Conservation (phyloP, 352 stramenopile genomes). For the Phytophthora cactorum region DNA sequence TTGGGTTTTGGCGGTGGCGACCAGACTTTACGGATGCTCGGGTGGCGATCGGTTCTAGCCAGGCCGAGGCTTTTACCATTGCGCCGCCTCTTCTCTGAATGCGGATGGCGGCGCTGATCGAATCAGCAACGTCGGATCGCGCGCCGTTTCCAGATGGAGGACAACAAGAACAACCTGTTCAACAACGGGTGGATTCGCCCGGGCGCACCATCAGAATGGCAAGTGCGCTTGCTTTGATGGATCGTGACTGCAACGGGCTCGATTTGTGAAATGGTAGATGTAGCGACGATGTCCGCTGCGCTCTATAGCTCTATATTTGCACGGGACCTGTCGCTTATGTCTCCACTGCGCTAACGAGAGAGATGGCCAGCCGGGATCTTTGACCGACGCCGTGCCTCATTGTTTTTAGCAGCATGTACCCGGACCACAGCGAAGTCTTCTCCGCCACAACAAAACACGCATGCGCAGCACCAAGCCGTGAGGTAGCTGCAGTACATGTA, state of each 20-base stretch:
- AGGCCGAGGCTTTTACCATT: slow-evolving; percentile 15
- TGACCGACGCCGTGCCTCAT: too few species aligned
- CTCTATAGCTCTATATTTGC: background rate
- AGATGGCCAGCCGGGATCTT: too few species aligned
- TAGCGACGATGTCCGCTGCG: background rate
- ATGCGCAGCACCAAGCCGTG: too few species aligned
- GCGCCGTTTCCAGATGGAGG: slow-evolving; percentile 18
- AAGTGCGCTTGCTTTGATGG: background rate
- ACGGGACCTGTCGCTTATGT: too few species aligned
- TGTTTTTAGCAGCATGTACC: too few species aligned
- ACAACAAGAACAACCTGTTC: slow-evolving; percentile 12
- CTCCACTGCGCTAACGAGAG: too few species aligned
- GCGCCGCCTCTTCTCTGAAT: slow-evolving; percentile 15
- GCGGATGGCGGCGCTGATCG: slow-evolving; percentile 13
- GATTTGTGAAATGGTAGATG: slow-evolving; percentile 27
- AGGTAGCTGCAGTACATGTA: too few species aligned
- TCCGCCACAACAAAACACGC: too few species aligned
- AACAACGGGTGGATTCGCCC: slow-evolving; percentile 9
- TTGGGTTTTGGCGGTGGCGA: slow-evolving; percentile 32
- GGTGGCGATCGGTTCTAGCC: slow-evolving; percentile 19
- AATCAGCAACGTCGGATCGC: slow-evolving; percentile 18
- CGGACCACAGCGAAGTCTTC: background rate
- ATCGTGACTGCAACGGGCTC: slow-evolving; percentile 20
- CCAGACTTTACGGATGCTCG: slow-evolving; percentile 37
- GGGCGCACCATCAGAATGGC: slow-evolving; percentile 26